These are phyloP conservation scores for Microstegium vimineum DNA, from an alignment of 176 grass and related monocot genomes.

Conservation along the genomic window DNA sequence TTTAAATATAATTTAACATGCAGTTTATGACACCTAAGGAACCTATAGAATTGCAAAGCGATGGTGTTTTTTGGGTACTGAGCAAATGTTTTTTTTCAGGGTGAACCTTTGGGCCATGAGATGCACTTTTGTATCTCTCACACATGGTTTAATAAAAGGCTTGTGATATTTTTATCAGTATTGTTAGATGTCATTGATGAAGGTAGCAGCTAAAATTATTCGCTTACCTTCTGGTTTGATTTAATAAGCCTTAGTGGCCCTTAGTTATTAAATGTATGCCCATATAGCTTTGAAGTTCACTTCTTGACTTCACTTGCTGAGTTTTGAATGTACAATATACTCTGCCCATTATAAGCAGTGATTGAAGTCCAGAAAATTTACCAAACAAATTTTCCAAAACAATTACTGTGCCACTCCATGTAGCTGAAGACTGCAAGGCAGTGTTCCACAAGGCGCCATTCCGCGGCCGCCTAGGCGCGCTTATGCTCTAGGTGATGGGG, in stretches of 20 bases:
- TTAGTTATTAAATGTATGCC: not conserved
- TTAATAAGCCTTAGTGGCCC: not conserved
- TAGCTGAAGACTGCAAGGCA: not conserved
- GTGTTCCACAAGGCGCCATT: too few species aligned
- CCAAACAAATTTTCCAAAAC: not conserved
- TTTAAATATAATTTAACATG: not conserved
- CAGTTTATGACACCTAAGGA: not conserved
- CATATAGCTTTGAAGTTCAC: not conserved
- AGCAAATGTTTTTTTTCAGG: not conserved
- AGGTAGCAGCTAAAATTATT: not conserved
- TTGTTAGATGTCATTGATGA: not conserved
- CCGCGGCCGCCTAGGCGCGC: too few species aligned
- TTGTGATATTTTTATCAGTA: not conserved
- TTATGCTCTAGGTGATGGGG: too few species aligned
- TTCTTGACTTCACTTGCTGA: not conserved
- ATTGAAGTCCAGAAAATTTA: not conserved
- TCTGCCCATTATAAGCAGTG: not conserved
- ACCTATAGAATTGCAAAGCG: not conserved
- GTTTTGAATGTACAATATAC: not conserved
- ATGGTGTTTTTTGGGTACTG: not conserved
- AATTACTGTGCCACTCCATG: not conserved
- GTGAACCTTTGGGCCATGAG: not conserved
- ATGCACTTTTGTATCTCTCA: not conserved
- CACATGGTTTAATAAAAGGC: not conserved
- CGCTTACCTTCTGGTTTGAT: not conserved